Evolutionary conservation across 306 rosid species (phyloP).

Genomic region (Aeschynomene evenia): DNA sequence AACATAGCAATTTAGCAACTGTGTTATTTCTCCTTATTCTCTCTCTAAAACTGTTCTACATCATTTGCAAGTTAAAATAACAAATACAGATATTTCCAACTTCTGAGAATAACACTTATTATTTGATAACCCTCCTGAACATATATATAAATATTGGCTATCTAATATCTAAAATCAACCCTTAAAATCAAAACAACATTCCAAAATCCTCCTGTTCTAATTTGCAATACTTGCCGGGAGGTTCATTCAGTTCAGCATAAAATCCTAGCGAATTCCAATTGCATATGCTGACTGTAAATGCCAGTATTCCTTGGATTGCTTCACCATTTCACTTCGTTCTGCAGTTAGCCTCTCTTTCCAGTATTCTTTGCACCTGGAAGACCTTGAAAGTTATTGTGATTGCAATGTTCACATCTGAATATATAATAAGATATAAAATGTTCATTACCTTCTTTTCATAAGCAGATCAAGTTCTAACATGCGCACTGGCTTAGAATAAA

Average conservation of each 20-base stretch:
- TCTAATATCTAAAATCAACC: background rate
- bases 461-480: constrained; percentile 78
- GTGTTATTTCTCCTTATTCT: too few species aligned
- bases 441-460: constrained; percentile 67
- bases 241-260: background rate
- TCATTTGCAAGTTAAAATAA: too few species aligned
- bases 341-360: constrained; percentile 69
- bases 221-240: background rate
- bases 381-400: constrained; percentile 13
- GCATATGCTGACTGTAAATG: constrained; percentile 55
- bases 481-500: constrained; percentile 57
- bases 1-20: too few species aligned
- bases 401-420: constrained; percentile 4
- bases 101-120: constrained; percentile 6
- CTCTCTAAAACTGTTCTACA: too few species aligned
- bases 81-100: background rate
- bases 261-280: constrained; percentile 45
- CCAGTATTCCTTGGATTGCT: constrained; percentile 75
- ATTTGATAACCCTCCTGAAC: background rate
- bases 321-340: constrained; percentile 51
- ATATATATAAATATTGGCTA: background rate
- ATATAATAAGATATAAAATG: constrained; percentile 12
- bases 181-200: too few species aligned
- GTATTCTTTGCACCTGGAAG: constrained; percentile 60
- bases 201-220: background rate